Evolutionary conservation across 179 eudicot species (phyloP).

Genomic region (Silene coronaria): DNA sequence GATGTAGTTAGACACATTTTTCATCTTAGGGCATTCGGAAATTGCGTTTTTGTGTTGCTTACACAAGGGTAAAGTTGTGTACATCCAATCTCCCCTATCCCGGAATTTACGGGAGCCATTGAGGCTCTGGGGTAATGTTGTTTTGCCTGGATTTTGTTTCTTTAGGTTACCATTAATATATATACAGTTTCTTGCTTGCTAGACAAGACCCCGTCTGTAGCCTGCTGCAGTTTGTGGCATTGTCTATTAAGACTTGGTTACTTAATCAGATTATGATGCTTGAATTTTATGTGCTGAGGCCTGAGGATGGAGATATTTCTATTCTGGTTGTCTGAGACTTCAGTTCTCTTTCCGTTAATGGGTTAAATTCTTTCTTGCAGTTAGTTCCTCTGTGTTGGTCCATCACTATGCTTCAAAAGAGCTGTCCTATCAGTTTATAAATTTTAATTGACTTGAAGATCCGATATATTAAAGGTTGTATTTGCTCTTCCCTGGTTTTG

Average conservation of each 20-base stretch:
- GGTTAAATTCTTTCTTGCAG: not conserved
- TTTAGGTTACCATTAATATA: not conserved
- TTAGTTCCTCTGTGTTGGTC: not conserved
- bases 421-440: not conserved
- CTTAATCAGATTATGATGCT: not conserved
- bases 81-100: too few species aligned
- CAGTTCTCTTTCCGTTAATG: not conserved
- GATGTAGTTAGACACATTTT: too few species aligned
- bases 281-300: conserved; percentile 4
- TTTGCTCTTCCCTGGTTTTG: conserved; percentile 21
- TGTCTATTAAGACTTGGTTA: not conserved
- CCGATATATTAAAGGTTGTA: conserved; percentile 3
- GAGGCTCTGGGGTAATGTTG: too few species aligned
- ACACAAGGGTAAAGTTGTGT: too few species aligned
- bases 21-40: too few species aligned
- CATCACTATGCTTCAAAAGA: not conserved
- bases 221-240: not conserved
- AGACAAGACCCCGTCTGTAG: not conserved
- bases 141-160: not conserved
- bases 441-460: not conserved
- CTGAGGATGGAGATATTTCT: not conserved
- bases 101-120: too few species aligned
- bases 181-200: conserved; percentile 7
- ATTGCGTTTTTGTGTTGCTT: too few species aligned
- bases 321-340: not conserved